Conservation (phyloP, 352 stramenopile species). For the Globisporangium barbulae region DNA sequence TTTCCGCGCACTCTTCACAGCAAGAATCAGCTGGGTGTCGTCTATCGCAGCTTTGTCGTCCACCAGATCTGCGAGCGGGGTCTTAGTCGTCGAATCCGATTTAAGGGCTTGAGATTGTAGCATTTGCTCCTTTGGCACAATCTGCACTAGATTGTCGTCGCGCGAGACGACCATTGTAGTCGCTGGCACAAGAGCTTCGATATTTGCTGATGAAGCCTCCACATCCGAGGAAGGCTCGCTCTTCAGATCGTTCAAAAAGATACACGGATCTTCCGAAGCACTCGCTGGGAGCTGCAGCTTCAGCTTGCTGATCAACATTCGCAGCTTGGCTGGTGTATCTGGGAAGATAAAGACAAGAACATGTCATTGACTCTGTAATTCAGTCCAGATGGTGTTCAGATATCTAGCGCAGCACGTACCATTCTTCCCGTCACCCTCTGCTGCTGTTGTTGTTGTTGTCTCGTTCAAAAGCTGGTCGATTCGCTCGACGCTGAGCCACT, state of each 20-base stretch:
- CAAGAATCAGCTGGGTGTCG: not conserved
- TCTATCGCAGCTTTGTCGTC: not conserved
- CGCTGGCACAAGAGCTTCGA: not conserved
- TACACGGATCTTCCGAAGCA: not conserved
- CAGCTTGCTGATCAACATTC: not conserved
- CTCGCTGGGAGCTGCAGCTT: not conserved
- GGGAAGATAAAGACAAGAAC: not conserved
- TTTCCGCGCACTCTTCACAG: not conserved
- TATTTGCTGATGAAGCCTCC: not conserved
- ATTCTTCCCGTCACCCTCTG: not conserved
- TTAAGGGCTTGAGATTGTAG: no score
- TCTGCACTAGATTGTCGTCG: not conserved
- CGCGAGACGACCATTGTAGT: not conserved
- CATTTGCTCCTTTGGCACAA: not conserved
- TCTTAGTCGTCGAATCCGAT: not conserved
- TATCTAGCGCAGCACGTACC: not conserved
- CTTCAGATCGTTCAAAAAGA: not conserved
- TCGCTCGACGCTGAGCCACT: conserved; percentile 5
- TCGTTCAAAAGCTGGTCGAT: not conserved
- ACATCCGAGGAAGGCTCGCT: not conserved
- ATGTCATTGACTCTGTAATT: not conserved
- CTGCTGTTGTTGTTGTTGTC: not conserved
- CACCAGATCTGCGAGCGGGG: not conserved
- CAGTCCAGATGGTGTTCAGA: not conserved
- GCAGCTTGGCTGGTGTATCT: not conserved